phyloP scores from a whole-genome alignment of 129 eudicot genomes.

The Arctium minus region DNA sequence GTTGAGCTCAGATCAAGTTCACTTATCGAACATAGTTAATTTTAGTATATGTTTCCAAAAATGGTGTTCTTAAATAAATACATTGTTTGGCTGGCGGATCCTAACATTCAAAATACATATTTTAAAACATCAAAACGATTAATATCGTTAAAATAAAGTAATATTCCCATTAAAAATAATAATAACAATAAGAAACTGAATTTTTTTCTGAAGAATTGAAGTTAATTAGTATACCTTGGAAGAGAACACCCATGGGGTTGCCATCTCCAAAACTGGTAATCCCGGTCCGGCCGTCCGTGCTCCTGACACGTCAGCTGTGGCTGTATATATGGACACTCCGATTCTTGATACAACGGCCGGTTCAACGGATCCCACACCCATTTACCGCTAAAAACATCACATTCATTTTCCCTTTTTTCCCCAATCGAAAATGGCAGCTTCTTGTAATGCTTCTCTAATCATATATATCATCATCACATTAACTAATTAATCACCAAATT shows the following conservation, averaged over 20 bases:
- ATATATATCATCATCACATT: not conserved
- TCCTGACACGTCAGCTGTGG: conserved; percentile 88
- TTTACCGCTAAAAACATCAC: conserved; percentile 66
- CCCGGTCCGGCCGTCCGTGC: conserved; percentile 85
- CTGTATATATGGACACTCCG: conserved; percentile 86
- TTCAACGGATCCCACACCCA: conserved; percentile 74
- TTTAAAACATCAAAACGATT: no score
- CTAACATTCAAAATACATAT: not conserved
- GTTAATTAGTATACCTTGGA: conserved; percentile 45
- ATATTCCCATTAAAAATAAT: no score
- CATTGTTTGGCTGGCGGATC: not conserved
- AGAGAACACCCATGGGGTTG: conserved; percentile 84
- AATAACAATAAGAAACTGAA: not conserved
- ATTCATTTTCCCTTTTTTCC: conserved; percentile 30
- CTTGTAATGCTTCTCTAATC: conserved; percentile 42
- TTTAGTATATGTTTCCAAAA: no score
- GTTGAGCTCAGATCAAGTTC: no score
- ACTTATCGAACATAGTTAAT: no score
- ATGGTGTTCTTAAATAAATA: not conserved
- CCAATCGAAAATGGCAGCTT: conserved; percentile 55
- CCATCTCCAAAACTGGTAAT: conserved; percentile 82
- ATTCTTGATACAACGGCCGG: conserved; percentile 78
- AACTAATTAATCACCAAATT: not conserved
- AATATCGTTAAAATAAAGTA: no score
- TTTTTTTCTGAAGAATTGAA: not conserved